Percentiles rank a stretch among this genome's conserved stretches.
These are phyloP conservation scores for Aspergillus caelatus DNA, from an alignment of 2,329 filamentous ascomycete genomes.

Conservation along the genomic window DNA sequence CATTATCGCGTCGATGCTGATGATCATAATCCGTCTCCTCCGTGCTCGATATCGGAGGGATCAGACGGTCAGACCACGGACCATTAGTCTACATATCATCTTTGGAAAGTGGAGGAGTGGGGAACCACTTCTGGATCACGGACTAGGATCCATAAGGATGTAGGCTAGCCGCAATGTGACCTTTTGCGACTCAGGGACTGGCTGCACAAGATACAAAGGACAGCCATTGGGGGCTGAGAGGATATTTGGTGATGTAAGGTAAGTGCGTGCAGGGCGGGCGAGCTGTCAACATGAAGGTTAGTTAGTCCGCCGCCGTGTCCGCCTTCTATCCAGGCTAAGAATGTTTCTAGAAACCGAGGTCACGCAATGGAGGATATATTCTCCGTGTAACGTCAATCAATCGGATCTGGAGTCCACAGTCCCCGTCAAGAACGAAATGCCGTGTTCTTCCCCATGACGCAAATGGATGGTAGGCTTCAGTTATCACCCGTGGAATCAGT, in stretches of 20 bases:
- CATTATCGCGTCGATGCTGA: background rate
- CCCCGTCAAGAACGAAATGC: background rate
- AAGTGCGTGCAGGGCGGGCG: constrained; percentile 5
- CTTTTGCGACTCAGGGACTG: constrained; percentile 6
- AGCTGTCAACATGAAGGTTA: constrained; percentile 12
- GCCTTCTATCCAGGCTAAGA: constrained; percentile 9
- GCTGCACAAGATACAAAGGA: background rate
- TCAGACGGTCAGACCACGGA: constrained; percentile 18
- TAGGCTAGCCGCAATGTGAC: constrained; percentile 9
- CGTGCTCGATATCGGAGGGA: constrained; percentile 8
- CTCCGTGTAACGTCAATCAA: constrained; percentile 2
- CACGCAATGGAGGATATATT: constrained; percentile 5
- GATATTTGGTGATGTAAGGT: constrained; percentile 16
- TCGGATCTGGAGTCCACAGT: background rate
- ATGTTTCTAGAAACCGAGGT: constrained; percentile 15
- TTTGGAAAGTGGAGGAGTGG: constrained; percentile 24
- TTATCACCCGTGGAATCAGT: background rate
- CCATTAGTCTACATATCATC: constrained; percentile 10
- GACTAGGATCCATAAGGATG: constrained; percentile 4
- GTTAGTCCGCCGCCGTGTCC: constrained; percentile 1
- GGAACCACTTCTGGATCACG: constrained; percentile 15
- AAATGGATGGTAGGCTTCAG: constrained; percentile 3
- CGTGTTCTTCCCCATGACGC: background rate
- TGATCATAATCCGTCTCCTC: constrained; percentile 2
- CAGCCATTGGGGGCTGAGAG: constrained; percentile 1